Base-by-base conservation (phyloP, 1,139 yeast species). In the Maudiozyma humilis region DNA sequence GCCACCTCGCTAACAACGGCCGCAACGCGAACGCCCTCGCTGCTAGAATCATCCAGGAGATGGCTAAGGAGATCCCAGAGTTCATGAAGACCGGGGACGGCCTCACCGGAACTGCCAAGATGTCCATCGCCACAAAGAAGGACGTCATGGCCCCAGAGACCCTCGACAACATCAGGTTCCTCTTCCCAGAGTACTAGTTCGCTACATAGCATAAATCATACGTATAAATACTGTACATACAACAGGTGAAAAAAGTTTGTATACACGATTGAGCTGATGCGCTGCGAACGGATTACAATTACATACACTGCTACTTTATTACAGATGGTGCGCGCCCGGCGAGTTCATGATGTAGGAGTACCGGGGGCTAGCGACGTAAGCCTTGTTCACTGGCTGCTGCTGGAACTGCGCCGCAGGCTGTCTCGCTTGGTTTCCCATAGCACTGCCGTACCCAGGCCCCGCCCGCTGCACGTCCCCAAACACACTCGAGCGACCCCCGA, bases 161-260 rank as follows among this genome's bases (percentile, higher is more conserved):
- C 49, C 72, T 83, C 57, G 79, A 79, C 59, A 85, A 85, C 67
- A 78, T 91, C 77, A 87, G 83, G 65, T 91, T 66, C 65, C 71
- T 91, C 56, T 87, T 84, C 71, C 97, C 97, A n/a, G 94, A 89
- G 32, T 85, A 89, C 71, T 89, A 93, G 93, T 79, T n/a, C n/a
- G n/a, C n/a, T n/a, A n/a, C n/a, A n/a, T n/a, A n/a, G n/a, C n/a
- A n/a, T n/a, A n/a, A n/a, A n/a, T n/a, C 44, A 47, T 27, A n/a
- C 36, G 7, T 6, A 32, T 6, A 32, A 8, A 17, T 15, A 20
- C 20, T 36, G 12, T 33, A 14, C 8, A 6, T 6, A 33, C 7
- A 8, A 17, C n/a, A 7, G 7, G 7, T 17, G 17, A 32, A 8
- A 8, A 32, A n/a, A n/a, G n/a, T 12, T n/a, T 27, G n/a, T 27